Evolutionary conservation across 2,329 filamentous ascomycete genomes (phyloP).

Genomic region (Triangularia verruculosa): DNA sequence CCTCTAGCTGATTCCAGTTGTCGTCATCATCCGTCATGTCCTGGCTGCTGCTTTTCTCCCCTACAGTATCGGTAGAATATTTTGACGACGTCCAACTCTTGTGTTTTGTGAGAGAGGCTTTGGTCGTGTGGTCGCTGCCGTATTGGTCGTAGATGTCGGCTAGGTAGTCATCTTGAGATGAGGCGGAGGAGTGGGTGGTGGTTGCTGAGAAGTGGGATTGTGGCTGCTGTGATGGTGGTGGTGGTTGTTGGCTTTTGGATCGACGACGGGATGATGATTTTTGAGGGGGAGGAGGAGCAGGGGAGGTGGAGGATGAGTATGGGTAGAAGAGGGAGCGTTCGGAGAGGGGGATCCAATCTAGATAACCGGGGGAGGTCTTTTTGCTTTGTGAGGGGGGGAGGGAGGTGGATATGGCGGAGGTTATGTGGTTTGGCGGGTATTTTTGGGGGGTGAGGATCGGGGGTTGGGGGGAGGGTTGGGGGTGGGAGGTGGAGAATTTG

Average conservation of each 20-base stretch:
- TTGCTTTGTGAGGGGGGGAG: neutral
- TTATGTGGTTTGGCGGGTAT: neutral
- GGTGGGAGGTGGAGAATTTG: neutral
- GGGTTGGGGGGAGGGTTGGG: neutral
- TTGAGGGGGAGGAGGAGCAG: neutral
- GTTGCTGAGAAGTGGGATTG: neutral
- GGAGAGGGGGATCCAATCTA: neutral
- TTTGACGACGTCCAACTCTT: conserved; percentile 14
- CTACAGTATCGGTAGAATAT: neutral
- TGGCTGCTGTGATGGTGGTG: neutral
- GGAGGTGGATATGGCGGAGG: neutral
- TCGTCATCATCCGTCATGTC: neutral
- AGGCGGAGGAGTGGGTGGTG: neutral
- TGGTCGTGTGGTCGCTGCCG: neutral
- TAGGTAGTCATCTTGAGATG: neutral
- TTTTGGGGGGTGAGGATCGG: neutral
- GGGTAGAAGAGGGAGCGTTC: neutral
- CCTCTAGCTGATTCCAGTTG: neutral
- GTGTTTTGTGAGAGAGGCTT: neutral
- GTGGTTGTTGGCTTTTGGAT: neutral
- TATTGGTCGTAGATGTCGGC: neutral
- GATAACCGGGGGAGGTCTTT: neutral
- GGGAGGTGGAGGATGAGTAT: neutral
- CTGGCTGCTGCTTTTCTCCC: neutral
- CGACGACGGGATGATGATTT: neutral